Evolutionary conservation across 305 asterid species (phyloP), one percentile per base, ranked within the genome.

Genomic region (Monarda citriodora): DNA sequence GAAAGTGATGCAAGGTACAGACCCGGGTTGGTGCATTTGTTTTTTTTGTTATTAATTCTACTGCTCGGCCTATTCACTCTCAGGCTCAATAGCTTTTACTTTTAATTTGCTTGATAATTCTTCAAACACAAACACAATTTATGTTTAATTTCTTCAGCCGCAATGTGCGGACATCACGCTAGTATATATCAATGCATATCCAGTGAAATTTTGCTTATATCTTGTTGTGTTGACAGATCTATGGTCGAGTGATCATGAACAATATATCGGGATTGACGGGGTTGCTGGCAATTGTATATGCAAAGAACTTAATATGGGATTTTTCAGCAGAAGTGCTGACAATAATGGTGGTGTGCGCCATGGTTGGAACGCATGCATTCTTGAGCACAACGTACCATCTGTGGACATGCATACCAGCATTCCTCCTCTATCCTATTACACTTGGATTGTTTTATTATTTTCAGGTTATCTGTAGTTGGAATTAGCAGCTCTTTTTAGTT

Each of bases 291-390:
- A 74, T 79, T 6, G 78, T 85, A 17, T 77, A 63, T 17, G 80
- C 76, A 1, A 82, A 76, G 56, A 89, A 71, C 13, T 69, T 85
- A 72, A 76, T 73, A 8, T 85, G 88, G 81, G 72, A 82, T 72
- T 85, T 77, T 56, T 76, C 94, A 53, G 87, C 90, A 57, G 94
- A 85, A 68, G 88, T 82, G 47, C 70, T 82, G 18, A 78, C 88
- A 1, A 64, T 85, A 11, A 65, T 76, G 70, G 72, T 78, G 17
- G 85, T 80, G 23, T 80, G 88, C 14, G 73, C 79, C n/a, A 18
- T 74, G 25, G 63, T 85, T n/a, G 90, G 94, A 62, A 36, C 50
- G 49, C 58, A 80, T 56, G 87, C 90, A 42, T 80, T 58, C 60
- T 60, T 73, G 25, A 29, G 65, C 68, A 72, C 71, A 18, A 75